A percentile compares a stretch with the other conserved stretches of the same genome.
phyloP scores from a whole-genome alignment of 192 early-diverging fungal species.

The Geosiphon pyriformis region DNA sequence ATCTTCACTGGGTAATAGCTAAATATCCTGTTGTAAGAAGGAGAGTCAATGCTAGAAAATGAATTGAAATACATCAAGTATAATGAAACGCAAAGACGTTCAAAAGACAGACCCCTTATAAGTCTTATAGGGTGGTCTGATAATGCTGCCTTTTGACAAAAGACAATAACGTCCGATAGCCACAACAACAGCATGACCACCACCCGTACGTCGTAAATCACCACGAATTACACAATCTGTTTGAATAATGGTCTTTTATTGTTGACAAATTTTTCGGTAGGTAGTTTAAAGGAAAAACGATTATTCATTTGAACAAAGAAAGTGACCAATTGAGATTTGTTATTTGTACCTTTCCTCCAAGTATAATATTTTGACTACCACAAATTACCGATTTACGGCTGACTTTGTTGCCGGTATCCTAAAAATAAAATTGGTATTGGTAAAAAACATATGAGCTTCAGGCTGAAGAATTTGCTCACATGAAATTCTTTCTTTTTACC shows the following conservation, averaged over 20 bases:
- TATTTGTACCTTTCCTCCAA: conserved; percentile 82
- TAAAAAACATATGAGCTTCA: neutral
- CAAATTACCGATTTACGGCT: conserved; percentile 88
- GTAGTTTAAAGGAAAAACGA: neutral
- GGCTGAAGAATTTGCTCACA: neutral
- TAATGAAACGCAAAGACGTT: too few species aligned
- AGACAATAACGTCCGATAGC: conserved; percentile 90
- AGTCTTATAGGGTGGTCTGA: conserved; percentile 92
- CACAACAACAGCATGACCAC: conserved; percentile 81
- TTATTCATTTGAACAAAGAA: neutral
- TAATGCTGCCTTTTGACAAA: conserved; percentile 65
- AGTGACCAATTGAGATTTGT: neutral
- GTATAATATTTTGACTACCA: conserved; percentile 93
- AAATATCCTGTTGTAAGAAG: conserved; percentile 67
- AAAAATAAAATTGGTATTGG: neutral
- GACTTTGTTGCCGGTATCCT: conserved; percentile 97
- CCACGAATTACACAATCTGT: conserved; percentile 87
- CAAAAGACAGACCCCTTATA: conserved; percentile 72
- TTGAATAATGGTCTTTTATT: conserved; percentile 85
- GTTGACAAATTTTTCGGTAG: too few species aligned
- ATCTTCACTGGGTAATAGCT: conserved; percentile 98
- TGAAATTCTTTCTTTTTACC: conserved; percentile 32
- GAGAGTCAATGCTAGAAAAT: neutral
- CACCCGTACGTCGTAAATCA: conserved; percentile 84
- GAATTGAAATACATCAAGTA: neutral